phyloP scores from a whole-genome alignment of 2,329 filamentous ascomycete genomes.

The Trichoderma sp. region DNA sequence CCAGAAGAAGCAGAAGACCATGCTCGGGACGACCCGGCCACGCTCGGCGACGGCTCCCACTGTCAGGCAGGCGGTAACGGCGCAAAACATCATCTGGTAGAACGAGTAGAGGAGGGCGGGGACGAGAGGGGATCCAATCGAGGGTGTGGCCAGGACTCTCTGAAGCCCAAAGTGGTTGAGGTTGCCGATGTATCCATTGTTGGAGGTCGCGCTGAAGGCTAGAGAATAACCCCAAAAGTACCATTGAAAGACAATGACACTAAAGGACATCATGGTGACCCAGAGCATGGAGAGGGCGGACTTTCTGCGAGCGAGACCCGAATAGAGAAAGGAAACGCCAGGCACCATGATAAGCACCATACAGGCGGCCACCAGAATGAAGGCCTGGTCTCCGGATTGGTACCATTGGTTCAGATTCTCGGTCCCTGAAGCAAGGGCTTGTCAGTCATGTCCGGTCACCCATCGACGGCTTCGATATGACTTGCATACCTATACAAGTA shows the following conservation, averaged over 20 bases:
- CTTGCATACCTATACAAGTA: not conserved
- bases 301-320: constrained; percentile 94
- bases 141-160: constrained; percentile 81
- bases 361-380: constrained; percentile 83
- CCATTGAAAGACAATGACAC: constrained; percentile 95
- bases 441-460: constrained; percentile 2
- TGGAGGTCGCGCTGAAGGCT: constrained; percentile 80
- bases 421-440: constrained; percentile 53
- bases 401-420: constrained; percentile 97
- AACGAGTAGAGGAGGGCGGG: constrained; percentile 91
- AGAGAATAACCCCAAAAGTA: constrained; percentile 99
- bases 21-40: constrained; percentile 85
- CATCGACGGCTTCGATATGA: not conserved
- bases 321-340: constrained; percentile 96
- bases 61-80: constrained; percentile 86
- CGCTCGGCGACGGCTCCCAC: constrained; percentile 92
- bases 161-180: constrained; percentile 85
- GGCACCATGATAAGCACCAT: constrained; percentile 98
- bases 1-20: constrained; percentile 97
- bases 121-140: constrained; percentile 82
- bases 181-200: constrained; percentile 90
- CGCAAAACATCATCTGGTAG: constrained; percentile 99
- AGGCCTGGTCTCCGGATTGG: constrained; percentile 86
- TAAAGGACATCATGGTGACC: constrained; percentile 93
- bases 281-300: constrained; percentile 96